phyloP scores from a whole-genome alignment of 1,139 yeast genomes.

The Schizosaccharomyces versatilis region DNA sequence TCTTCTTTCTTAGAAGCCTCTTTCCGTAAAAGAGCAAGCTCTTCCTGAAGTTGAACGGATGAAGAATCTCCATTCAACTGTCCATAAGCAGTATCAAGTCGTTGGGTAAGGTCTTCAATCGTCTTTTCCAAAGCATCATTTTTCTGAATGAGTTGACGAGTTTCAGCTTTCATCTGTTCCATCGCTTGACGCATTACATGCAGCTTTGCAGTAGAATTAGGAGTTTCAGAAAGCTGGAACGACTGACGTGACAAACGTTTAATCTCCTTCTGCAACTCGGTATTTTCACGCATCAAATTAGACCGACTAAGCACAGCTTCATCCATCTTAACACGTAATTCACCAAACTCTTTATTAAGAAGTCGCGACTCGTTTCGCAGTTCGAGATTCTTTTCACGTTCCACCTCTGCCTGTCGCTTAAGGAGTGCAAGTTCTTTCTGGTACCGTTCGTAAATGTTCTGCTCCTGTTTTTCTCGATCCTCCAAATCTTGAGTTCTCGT shows the following conservation, averaged over 20 bases:
- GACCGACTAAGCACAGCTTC: background rate
- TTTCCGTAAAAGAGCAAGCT: constrained; percentile 6
- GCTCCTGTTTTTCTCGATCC: background rate
- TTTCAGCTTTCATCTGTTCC: constrained; percentile 17
- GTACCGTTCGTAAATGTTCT: background rate
- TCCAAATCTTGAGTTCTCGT: background rate
- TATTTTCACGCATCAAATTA: background rate
- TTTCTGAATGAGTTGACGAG: constrained; percentile 21
- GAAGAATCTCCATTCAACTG: background rate
- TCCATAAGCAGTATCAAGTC: constrained; percentile 14
- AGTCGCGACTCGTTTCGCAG: background rate
- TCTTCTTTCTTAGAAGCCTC: constrained; percentile 11
- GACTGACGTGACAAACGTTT: background rate
- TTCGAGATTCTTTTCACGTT: background rate
- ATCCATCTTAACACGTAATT: constrained; percentile 10
- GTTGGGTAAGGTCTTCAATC: constrained; percentile 16
- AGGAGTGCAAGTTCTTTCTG: background rate
- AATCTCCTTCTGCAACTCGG: background rate
- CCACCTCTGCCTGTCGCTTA: background rate
- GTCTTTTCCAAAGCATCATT: constrained; percentile 21
- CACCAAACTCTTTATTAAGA: background rate
- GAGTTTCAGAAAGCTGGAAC: background rate
- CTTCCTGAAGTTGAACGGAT: constrained; percentile 6
- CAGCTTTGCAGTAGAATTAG: background rate
- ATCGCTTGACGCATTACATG: constrained; percentile 11